phyloP scores from a whole-genome alignment of 495 filamentous ascomycete species.

The Cercophora samala region DNA sequence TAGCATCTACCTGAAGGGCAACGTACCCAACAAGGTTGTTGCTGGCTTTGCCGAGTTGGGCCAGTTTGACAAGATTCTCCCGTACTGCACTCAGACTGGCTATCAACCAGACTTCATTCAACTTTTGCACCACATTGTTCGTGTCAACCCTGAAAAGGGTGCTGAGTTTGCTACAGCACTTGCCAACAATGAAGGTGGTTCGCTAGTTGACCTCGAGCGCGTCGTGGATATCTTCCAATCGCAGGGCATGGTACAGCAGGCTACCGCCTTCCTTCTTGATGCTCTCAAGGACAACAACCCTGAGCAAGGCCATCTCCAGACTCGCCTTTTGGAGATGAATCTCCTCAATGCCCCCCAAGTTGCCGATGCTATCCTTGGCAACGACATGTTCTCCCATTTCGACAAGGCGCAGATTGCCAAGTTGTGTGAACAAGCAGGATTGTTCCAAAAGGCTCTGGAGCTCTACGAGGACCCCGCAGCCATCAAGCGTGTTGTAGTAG shows the following conservation, averaged over 20 bases:
- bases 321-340: slow-evolving; percentile 96
- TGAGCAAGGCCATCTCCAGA: slow-evolving; percentile 90
- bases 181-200: slow-evolving; percentile 78
- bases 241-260: slow-evolving; percentile 95
- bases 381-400: slow-evolving; percentile 96
- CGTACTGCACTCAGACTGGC: slow-evolving; percentile 75
- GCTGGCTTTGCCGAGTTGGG: slow-evolving; percentile 93
- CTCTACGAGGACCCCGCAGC: slow-evolving; percentile 85
- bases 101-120: slow-evolving; percentile 91
- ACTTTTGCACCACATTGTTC: slow-evolving; percentile 86
- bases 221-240: slow-evolving; percentile 97
- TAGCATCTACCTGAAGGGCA: slow-evolving; percentile 80
- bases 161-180: slow-evolving; percentile 88
- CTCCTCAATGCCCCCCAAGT: slow-evolving; percentile 93
- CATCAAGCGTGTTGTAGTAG: slow-evolving; percentile 83
- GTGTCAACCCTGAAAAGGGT: slow-evolving; percentile 89
- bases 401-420: slow-evolving; percentile 82
- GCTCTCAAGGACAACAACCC: slow-evolving; percentile 90
- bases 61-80: slow-evolving; percentile 91
- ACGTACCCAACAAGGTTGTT: slow-evolving; percentile 85
- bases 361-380: slow-evolving; percentile 93
- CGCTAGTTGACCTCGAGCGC: slow-evolving; percentile 87
- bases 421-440: slow-evolving; percentile 86
- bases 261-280: slow-evolving; percentile 94
- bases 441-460: slow-evolving; percentile 86